These are phyloP conservation scores for Litchi chinensis DNA, from an alignment of 345 rosid genomes.

Conservation along the genomic window DNA sequence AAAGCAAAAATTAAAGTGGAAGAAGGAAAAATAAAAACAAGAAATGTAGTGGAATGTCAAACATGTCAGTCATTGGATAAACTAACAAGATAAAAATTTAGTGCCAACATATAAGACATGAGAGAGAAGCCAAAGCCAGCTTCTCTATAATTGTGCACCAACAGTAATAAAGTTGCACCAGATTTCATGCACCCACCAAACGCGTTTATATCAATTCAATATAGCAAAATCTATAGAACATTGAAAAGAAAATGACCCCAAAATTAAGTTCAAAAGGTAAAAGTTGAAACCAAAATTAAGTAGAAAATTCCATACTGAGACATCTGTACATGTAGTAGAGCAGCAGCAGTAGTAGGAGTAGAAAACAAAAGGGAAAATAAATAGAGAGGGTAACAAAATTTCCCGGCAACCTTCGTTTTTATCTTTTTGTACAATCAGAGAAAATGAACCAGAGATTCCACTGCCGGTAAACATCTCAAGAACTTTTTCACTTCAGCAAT, in stretches of 20 bases:
- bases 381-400: conserved; percentile 53
- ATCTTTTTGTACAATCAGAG: conserved; percentile 42
- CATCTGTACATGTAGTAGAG: conserved; percentile 43
- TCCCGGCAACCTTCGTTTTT: conserved; percentile 37
- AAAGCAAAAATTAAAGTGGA: conserved; percentile 19
- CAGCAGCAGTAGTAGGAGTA: not conserved
- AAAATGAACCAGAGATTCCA: conserved; percentile 35
- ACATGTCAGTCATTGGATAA: conserved; percentile 32
- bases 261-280: not conserved
- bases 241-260: not conserved
- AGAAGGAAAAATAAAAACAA: conserved; percentile 15
- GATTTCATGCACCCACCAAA: not conserved
- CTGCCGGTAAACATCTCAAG: conserved; percentile 41
- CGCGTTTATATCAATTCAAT: not conserved
- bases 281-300: not conserved
- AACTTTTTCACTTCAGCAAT: not conserved
- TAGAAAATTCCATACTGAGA: conserved; percentile 29
- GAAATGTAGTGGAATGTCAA: conserved; percentile 57
- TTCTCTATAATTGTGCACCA: conserved; percentile 1
- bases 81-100: conserved; percentile 16
- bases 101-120: conserved; percentile 26
- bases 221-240: not conserved
- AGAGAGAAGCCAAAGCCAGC: conserved; percentile 29
- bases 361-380: not conserved
- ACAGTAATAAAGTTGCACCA: not conserved